Evolutionary conservation across 2,329 filamentous ascomycete genomes (phyloP).

Genomic region (Diplodia mutila): DNA sequence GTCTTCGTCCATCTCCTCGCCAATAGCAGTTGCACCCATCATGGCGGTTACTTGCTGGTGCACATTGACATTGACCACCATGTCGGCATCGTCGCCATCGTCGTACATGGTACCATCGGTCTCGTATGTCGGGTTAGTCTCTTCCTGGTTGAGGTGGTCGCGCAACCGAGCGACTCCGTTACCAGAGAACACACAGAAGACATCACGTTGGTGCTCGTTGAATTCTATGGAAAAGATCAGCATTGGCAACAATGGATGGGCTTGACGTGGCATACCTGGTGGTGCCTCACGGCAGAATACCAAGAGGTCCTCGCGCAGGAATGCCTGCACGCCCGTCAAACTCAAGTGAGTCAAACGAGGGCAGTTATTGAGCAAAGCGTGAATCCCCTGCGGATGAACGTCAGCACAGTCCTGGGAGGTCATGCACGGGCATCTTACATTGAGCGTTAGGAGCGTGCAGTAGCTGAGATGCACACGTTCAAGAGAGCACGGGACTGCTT

Average conservation of each 20-base stretch:
- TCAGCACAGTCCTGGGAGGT: constrained; percentile 36
- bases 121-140: constrained; percentile 35
- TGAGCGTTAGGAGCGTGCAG: constrained; percentile 80
- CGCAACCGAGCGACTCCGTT: constrained; percentile 78
- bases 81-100: constrained; percentile 32
- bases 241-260: background rate
- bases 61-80: constrained; percentile 42
- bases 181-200: constrained; percentile 97
- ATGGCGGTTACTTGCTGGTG: constrained; percentile 44
- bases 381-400: constrained; percentile 70
- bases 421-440: constrained; percentile 58
- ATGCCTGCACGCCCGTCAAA: constrained; percentile 90
- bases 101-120: constrained; percentile 34
- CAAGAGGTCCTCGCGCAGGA: constrained; percentile 82
- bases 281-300: constrained; percentile 86
- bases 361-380: constrained; percentile 85
- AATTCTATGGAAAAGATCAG: constrained; percentile 66
- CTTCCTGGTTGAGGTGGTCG: constrained; percentile 69
- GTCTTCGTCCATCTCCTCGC: constrained; percentile 48
- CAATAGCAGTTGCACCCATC: constrained; percentile 44
- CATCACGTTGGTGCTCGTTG: constrained; percentile 89
- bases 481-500: constrained; percentile 66
- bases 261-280: constrained; percentile 54
- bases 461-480: constrained; percentile 97
- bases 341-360: constrained; percentile 91